These are phyloP conservation scores for Coemansia pectinata DNA, from an alignment of 192 early-diverging fungal species.

Conservation along the genomic window DNA sequence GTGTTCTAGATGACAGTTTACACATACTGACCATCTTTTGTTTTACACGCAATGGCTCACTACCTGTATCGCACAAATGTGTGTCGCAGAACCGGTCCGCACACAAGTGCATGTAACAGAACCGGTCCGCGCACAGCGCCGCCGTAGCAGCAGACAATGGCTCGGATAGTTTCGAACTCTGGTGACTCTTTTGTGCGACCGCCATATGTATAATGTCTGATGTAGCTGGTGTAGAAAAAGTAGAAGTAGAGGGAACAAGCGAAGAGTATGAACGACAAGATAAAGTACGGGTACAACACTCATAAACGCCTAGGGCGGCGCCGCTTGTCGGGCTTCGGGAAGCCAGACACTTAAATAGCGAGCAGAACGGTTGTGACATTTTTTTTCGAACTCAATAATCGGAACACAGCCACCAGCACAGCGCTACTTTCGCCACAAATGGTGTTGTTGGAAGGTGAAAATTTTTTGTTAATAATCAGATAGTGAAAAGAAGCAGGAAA, in stretches of 20 bases:
- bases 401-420: not conserved
- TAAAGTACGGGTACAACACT: not conserved
- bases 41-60: constrained; percentile 11
- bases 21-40: constrained; percentile 34
- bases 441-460: not conserved
- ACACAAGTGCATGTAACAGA: not conserved
- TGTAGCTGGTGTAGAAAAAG: not conserved
- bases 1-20: constrained; percentile 3
- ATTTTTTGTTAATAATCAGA: not conserved
- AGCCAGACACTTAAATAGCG: constrained; percentile 6
- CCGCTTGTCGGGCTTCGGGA: not conserved
- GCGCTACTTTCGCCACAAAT: not conserved
- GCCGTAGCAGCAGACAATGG: not conserved
- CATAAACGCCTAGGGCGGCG: not conserved
- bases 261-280: not conserved
- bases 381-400: not conserved
- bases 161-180: not conserved
- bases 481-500: not conserved
- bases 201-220: constrained; percentile 1
- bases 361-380: not conserved
- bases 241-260: not conserved
- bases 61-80: not conserved
- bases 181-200: not conserved
- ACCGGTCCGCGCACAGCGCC: not conserved
- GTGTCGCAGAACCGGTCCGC: not conserved